Conservation (phyloP, 1,139 yeast species). For the Taphrina populina region DNA sequence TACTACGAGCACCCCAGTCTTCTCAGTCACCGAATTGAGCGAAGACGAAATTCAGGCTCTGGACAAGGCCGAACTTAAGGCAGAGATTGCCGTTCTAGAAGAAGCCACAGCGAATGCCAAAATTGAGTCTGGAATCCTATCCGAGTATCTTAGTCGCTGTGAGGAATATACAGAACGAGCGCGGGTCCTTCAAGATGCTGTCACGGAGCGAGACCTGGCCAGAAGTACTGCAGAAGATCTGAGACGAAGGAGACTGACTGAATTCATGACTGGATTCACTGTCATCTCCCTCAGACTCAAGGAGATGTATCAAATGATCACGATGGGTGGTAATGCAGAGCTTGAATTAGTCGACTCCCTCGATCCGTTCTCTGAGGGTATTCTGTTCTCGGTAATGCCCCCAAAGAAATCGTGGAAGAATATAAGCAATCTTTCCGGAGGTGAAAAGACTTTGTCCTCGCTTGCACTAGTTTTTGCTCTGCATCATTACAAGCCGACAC, state of each 20-base stretch:
- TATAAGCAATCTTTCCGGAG: slow-evolving; percentile 92
- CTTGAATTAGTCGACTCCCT: slow-evolving; percentile 90
- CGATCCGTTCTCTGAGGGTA: slow-evolving; percentile 98
- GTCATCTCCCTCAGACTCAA: slow-evolving; percentile 82
- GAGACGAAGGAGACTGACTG: slow-evolving; percentile 72
- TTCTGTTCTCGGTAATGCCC: slow-evolving; percentile 96
- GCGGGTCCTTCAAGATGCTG: slow-evolving; percentile 65
- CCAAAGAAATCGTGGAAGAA: slow-evolving; percentile 98
- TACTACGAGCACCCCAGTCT: slow-evolving; percentile 36
- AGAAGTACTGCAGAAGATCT: slow-evolving; percentile 66
- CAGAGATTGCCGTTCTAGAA: slow-evolving; percentile 59
- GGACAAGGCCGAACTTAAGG: slow-evolving; percentile 54
- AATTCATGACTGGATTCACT: slow-evolving; percentile 90
- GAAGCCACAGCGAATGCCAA: slow-evolving; percentile 57
- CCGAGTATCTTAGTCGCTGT: slow-evolving; percentile 70
- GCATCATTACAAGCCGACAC: slow-evolving; percentile 95
- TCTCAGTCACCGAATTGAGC: slow-evolving; percentile 43
- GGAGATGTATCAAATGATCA: slow-evolving; percentile 97
- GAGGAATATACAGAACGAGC: slow-evolving; percentile 64
- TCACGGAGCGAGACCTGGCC: slow-evolving; percentile 63
- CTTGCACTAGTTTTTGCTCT: slow-evolving; percentile 94
- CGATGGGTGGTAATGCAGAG: slow-evolving; percentile 99
- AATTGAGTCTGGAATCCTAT: slow-evolving; percentile 71
- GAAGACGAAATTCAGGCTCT: slow-evolving; percentile 57
- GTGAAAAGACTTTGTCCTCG: slow-evolving; percentile 94